phyloP scores from a whole-genome alignment of 345 rosid genomes.

The Leavenworthia alabamica region DNA sequence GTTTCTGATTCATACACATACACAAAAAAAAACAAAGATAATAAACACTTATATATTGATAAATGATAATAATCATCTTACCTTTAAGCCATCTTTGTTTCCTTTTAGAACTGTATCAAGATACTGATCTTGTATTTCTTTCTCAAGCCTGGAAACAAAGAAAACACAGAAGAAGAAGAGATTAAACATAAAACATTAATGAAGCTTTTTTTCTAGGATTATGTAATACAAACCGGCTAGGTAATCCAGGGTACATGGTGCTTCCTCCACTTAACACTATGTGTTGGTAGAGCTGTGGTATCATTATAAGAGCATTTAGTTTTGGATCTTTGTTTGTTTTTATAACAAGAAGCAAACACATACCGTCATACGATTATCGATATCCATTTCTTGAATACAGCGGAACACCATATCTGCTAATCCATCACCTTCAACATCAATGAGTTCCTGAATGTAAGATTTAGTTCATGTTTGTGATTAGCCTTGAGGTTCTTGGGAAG shows the following conservation, averaged over 20 bases:
- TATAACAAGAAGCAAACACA: not conserved
- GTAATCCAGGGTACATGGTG: conserved; percentile 98
- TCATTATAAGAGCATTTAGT: not conserved
- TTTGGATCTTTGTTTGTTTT: not conserved
- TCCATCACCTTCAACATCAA: conserved; percentile 99
- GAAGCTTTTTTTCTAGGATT: conserved; percentile 4
- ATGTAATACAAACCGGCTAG: conserved; percentile 63
- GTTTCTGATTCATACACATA: conserved; percentile 53
- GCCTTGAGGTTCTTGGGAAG: not conserved
- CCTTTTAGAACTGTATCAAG: conserved; percentile 90
- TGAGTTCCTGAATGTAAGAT: conserved; percentile 55
- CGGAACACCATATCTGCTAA: conserved; percentile 99
- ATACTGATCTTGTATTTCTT: conserved; percentile 83
- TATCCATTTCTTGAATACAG: conserved; percentile 99
- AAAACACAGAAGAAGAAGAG: not conserved
- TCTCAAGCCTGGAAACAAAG: conserved; percentile 69
- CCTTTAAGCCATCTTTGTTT: conserved; percentile 95
- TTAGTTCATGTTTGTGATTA: not conserved
- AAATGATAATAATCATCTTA: too few relatives aligned
- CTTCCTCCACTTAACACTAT: conserved; percentile 98
- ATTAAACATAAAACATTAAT: not conserved
- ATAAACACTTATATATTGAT: not conserved
- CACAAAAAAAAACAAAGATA: too few relatives aligned
- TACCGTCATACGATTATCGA: conserved; percentile 96
- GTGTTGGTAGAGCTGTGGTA: conserved; percentile 87